phyloP scores from a whole-genome alignment of 495 filamentous ascomycete genomes.

The Aspergillus biplanus region DNA sequence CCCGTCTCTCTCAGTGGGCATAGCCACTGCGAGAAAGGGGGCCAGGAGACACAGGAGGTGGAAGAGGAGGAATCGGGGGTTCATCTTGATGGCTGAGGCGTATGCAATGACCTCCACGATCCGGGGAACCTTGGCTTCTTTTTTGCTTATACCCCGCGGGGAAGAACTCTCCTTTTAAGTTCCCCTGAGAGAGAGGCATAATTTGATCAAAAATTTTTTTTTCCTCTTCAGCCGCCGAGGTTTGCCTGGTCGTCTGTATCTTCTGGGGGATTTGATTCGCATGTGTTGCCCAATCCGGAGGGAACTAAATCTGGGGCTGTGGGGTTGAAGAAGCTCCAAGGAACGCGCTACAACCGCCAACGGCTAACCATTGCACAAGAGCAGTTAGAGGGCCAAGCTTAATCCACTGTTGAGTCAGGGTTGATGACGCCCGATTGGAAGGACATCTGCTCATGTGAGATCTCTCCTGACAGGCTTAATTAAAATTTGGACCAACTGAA shows the following conservation, averaged over 20 bases:
- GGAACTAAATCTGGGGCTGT: neutral
- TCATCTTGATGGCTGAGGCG: constrained; percentile 7
- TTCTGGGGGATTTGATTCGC: neutral
- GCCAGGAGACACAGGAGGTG: constrained; percentile 16
- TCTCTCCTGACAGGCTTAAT: neutral
- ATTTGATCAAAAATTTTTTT: neutral
- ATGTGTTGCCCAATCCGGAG: neutral
- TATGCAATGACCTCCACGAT: neutral
- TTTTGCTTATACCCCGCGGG: neutral
- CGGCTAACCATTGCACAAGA: neutral
- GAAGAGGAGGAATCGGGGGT: constrained; percentile 1
- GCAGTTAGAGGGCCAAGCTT: neutral
- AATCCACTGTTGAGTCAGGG: neutral
- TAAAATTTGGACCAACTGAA: neutral
- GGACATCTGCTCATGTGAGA: neutral
- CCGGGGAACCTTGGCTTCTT: neutral
- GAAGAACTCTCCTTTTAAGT: neutral
- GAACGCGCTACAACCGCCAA: neutral
- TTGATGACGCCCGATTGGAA: neutral
- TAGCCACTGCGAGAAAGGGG: constrained; percentile 11
- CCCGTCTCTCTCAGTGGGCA: constrained; percentile 11
- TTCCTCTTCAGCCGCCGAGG: neutral
- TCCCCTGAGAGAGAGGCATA: neutral
- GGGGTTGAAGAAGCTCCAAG: neutral
- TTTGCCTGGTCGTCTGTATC: neutral